Conservation (phyloP, 495 filamentous ascomycete genomes). For the Podospora comata region DNA sequence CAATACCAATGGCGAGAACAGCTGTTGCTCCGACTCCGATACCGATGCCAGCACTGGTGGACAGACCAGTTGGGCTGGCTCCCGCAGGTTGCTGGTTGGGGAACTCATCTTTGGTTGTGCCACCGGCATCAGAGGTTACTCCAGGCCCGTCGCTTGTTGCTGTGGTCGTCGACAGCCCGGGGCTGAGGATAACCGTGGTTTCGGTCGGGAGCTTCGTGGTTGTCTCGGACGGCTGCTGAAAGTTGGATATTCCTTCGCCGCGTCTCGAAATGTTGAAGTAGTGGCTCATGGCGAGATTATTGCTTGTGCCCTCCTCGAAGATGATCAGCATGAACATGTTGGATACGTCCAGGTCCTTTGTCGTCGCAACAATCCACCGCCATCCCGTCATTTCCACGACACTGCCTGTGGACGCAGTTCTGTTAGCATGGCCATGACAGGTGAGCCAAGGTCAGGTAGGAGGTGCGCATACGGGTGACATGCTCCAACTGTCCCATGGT, state of each 20-base stretch:
- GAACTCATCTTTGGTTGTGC: neutral
- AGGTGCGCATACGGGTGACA: neutral
- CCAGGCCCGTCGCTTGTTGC: neutral
- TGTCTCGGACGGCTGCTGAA: neutral
- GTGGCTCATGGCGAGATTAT: neutral
- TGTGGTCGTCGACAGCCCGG: neutral
- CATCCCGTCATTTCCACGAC: neutral
- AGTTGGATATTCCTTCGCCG: neutral
- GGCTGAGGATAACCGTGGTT: neutral
- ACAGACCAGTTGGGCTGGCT: neutral
- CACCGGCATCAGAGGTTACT: neutral
- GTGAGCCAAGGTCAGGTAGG: neutral
- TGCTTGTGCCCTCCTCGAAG: slow-evolving; percentile 2
- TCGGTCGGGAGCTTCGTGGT: neutral
- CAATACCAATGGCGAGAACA: neutral
- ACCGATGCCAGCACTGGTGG: neutral
- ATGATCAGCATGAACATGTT: slow-evolving; percentile 4
- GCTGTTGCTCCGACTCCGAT: neutral
- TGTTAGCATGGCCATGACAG: neutral
- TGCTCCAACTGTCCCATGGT: slow-evolving; percentile 4
- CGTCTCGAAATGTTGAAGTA: slow-evolving; percentile 3
- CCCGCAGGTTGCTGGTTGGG: neutral
- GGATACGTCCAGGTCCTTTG: neutral
- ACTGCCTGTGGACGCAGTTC: neutral
- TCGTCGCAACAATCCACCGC: neutral